These are phyloP conservation scores for Sindora glabra DNA, from an alignment of 306 rosid genomes.

Conservation along the genomic window DNA sequence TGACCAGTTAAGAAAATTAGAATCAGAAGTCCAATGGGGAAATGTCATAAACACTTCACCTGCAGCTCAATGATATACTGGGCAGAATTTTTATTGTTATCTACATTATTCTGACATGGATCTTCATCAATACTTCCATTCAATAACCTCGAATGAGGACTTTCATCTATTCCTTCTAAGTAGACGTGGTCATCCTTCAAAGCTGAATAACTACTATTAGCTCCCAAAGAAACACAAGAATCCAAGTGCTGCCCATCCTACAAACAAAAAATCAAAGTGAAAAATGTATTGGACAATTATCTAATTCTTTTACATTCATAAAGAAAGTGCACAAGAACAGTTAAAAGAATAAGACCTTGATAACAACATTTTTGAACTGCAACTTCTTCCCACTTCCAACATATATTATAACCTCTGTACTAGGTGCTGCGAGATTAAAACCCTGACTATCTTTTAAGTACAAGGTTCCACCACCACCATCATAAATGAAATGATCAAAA, in stretches of 20 bases:
- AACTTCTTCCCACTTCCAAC: constrained; percentile 81
- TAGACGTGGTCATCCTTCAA: constrained; percentile 53
- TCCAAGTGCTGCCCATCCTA: constrained; percentile 75
- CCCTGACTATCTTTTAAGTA: constrained; percentile 58
- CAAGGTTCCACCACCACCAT: constrained; percentile 79
- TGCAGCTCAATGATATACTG: constrained; percentile 74
- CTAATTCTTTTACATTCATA: not conserved
- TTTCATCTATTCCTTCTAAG: constrained; percentile 46
- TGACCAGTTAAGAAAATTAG: too few species aligned
- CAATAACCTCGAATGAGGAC: constrained; percentile 18
- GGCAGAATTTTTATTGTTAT: constrained; percentile 25
- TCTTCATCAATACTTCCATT: constrained; percentile 30
- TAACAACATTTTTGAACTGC: constrained; percentile 80
- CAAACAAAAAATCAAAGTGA: constrained; percentile 15
- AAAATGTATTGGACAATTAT: not conserved
- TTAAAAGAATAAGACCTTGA: constrained; percentile 46
- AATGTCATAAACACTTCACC: constrained; percentile 55
- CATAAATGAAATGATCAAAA: constrained; percentile 71
- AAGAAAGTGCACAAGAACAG: not conserved
- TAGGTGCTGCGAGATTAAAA: constrained; percentile 39
- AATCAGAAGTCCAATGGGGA: too few species aligned
- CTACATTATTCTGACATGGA: constrained; percentile 28
- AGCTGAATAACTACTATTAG: constrained; percentile 84
- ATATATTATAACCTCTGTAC: constrained; percentile 69
- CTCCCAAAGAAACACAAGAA: constrained; percentile 84